Conservation (phyloP, 768 basidiomycete species). For the Lentinus brumalis region DNA sequence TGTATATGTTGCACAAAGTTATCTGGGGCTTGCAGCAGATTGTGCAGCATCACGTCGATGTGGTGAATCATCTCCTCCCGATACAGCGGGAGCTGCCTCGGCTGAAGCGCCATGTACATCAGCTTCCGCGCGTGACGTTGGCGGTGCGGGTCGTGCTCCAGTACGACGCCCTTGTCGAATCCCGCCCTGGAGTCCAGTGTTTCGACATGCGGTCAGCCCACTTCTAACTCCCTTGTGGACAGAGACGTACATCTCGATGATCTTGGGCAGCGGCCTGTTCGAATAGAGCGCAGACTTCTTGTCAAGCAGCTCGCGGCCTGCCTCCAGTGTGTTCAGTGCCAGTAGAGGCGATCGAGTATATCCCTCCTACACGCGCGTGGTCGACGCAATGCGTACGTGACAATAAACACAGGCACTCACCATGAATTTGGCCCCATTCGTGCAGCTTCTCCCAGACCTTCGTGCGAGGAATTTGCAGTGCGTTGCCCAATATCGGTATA, state of each 20-base stretch:
- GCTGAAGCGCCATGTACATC: constrained; percentile 2
- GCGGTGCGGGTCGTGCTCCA: constrained; percentile 7
- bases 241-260: constrained; percentile 1
- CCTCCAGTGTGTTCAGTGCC: constrained; percentile 30
- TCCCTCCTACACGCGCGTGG: background rate
- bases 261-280: constrained; percentile 10
- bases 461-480: constrained; percentile 5
- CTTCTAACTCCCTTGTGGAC: too few species aligned
- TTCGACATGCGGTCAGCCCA: too few species aligned
- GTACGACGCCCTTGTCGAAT: constrained; percentile 12
- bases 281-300: constrained; percentile 33
- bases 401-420: background rate
- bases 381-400: background rate
- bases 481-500: constrained; percentile 5
- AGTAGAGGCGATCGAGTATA: constrained; percentile 29
- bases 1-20: constrained; percentile 56
- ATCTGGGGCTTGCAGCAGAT: constrained; percentile 42
- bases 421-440: constrained; percentile 5
- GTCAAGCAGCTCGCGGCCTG: constrained; percentile 33
- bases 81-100: constrained; percentile 1
- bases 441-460: constrained; percentile 11
- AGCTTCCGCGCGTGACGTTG: constrained; percentile 6
- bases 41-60: background rate
- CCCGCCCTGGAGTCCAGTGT: background rate
- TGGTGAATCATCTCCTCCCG: background rate